Percentiles rank a stretch among this genome's conserved stretches.
These are phyloP conservation scores for Zea mays DNA, from an alignment of 176 grass and related monocot species.

Conservation along the genomic window Zm-B73-REFERENCE-NAM-5.0 NC_050104.1:135147001-135147500, in stretches of 20 bases:
- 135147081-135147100: background rate
- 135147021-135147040: background rate
- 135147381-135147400: too few species aligned
- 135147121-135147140: background rate
- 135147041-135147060: background rate
- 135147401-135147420: background rate
- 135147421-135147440: background rate
- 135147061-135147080: background rate
- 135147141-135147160: background rate
- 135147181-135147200: constrained; percentile 31
- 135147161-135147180: background rate
- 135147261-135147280: constrained; percentile 19
- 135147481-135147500: background rate
- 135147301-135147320: constrained; percentile 17
- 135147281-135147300: constrained; percentile 6
- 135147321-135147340: constrained; percentile 39
- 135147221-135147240: background rate
- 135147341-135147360: background rate
- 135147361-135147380: background rate
- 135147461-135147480: background rate
- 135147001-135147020: background rate
- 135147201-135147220: constrained; percentile 42
- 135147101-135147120: background rate
- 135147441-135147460: background rate
- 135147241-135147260: background rate